phyloP scores from a whole-genome alignment of 192 early-diverging fungal genomes.

The Rhizophlyctis rosea region DNA sequence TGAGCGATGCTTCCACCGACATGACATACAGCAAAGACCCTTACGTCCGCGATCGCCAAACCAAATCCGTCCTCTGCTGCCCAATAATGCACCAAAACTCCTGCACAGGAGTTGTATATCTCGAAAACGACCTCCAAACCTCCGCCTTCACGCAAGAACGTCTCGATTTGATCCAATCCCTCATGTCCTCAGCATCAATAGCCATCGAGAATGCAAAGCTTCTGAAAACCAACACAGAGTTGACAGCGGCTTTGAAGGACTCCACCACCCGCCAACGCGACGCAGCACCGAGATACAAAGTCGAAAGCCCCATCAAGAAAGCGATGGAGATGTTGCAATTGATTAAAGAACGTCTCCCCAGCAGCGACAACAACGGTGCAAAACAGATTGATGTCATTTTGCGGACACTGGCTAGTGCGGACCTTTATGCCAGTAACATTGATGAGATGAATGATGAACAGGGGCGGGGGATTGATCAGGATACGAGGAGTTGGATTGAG shows the following conservation, averaged over 20 bases:
- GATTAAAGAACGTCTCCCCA: conserved; percentile 35
- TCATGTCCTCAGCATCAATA: conserved; percentile 49
- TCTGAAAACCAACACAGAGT: conserved; percentile 42
- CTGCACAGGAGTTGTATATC: conserved; percentile 44
- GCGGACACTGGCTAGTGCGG: conserved; percentile 41
- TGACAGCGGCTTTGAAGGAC: conserved; percentile 38
- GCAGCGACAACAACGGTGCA: conserved; percentile 36
- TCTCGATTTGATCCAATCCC: conserved; percentile 43
- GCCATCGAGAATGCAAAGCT: conserved; percentile 53
- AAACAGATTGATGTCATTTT: conserved; percentile 48
- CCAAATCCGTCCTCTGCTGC: conserved; percentile 49
- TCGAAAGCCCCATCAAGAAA: conserved; percentile 54
- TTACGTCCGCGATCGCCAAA: conserved; percentile 36
- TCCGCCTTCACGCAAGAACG: conserved; percentile 41
- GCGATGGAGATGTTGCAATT: conserved; percentile 44
- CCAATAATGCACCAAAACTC: conserved; percentile 51
- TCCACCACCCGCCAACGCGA: conserved; percentile 20
- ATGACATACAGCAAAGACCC: conserved; percentile 37
- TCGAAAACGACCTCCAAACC: conserved; percentile 47
- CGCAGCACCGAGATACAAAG: conserved; percentile 46
- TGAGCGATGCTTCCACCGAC: conserved; percentile 34
- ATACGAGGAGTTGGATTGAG: conserved; percentile 54
- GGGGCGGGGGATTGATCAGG: conserved; percentile 47
- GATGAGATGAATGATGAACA: conserved; percentile 53
- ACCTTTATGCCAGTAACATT: conserved; percentile 50